These are phyloP conservation scores for Yarrowia alimentaria DNA, from an alignment of 805 yeast species.

Conservation along the genomic window DNA sequence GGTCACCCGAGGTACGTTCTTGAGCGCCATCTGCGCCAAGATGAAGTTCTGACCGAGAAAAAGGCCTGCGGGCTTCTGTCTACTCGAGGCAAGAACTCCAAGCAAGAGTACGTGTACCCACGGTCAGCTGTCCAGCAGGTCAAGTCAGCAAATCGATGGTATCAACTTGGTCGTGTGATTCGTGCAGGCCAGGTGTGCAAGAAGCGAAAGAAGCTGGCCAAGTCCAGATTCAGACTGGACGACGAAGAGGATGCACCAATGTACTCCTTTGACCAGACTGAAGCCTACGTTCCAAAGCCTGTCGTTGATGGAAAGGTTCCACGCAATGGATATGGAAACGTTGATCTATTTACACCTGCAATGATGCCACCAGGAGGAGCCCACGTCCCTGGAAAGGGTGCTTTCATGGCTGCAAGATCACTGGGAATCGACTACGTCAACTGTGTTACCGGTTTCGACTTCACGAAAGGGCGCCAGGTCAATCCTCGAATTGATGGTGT, in stretches of 20 bases:
- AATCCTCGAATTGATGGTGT: constrained; percentile 73
- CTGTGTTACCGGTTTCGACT: constrained; percentile 87
- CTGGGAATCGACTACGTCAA: constrained; percentile 76
- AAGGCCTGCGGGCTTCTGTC: constrained; percentile 73
- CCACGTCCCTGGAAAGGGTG: constrained; percentile 42
- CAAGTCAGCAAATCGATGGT: constrained; percentile 83
- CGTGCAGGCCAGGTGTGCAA: constrained; percentile 61
- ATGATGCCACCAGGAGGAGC: constrained; percentile 85
- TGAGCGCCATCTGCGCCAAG: constrained; percentile 67
- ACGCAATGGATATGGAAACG: constrained; percentile 76
- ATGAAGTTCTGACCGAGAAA: constrained; percentile 69
- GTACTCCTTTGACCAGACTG: constrained; percentile 79
- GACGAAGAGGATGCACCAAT: constrained; percentile 44
- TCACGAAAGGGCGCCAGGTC: constrained; percentile 48
- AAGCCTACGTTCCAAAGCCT: constrained; percentile 63
- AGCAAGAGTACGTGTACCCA: constrained; percentile 49
- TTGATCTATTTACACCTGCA: constrained; percentile 70
- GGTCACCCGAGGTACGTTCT: constrained; percentile 84
- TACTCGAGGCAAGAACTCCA: constrained; percentile 45
- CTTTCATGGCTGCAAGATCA: constrained; percentile 64
- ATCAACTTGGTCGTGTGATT: constrained; percentile 70
- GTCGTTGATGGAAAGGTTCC: constrained; percentile 65
- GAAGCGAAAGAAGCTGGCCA: constrained; percentile 37
- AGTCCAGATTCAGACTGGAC: constrained; percentile 36
- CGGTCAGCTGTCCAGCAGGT: constrained; percentile 62